Evolutionary conservation across 2,329 filamentous ascomycete genomes (phyloP).

Genomic region (Fusarium sp.): DNA sequence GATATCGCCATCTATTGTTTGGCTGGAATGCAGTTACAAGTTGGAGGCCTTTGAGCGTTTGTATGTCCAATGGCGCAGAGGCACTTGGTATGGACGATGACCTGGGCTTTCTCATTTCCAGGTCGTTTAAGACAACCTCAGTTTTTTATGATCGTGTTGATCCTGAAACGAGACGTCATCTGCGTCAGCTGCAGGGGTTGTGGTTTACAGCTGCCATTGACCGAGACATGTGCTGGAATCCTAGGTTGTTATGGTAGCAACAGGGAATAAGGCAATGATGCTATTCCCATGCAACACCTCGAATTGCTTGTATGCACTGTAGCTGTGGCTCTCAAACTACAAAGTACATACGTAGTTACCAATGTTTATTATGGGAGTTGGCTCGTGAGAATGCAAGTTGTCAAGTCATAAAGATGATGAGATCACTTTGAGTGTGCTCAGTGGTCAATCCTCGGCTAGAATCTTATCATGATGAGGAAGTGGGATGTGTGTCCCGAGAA

Average conservation of each 20-base stretch:
- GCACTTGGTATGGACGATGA: conserved; percentile 17
- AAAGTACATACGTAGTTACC: background rate
- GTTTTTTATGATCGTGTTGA: conserved; percentile 11
- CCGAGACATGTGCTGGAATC: conserved; percentile 27
- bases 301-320: background rate
- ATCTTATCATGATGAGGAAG: background rate
- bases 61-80: conserved; percentile 5
- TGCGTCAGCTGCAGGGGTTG: conserved; percentile 13
- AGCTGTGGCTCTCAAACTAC: background rate
- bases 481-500: background rate
- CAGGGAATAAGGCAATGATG: conserved; percentile 7
- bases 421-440: background rate
- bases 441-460: background rate
- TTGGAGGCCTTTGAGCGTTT: conserved; percentile 10
- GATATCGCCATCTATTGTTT: background rate
- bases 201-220: background rate
- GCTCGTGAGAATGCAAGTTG: background rate
- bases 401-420: background rate
- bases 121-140: conserved; percentile 23
- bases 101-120: background rate
- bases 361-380: background rate
- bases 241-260: conserved; percentile 25
- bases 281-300: background rate
- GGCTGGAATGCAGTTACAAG: conserved; percentile 20
- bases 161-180: conserved; percentile 37